Conservation (phyloP, 2,329 filamentous ascomycete genomes). For the Nemania diffusa region DNA sequence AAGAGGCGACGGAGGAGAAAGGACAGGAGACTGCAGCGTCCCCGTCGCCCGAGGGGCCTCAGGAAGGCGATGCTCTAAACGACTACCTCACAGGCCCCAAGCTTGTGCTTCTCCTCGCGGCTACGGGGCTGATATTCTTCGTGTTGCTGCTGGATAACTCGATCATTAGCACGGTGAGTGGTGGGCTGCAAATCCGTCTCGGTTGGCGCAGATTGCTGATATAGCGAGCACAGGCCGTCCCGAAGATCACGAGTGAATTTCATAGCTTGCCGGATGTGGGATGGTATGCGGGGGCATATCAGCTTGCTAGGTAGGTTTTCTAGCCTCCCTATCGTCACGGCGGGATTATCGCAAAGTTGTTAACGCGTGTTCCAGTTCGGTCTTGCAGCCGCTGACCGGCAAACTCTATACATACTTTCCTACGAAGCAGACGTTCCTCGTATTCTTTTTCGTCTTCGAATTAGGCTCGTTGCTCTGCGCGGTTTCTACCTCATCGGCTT, state of each 20-base stretch:
- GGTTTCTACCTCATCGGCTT: conserved; percentile 57
- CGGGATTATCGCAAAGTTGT: neutral
- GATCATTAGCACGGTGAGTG: conserved; percentile 61
- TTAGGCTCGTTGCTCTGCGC: conserved; percentile 66
- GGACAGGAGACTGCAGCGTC: neutral
- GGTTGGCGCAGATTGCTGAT: conserved; percentile 26
- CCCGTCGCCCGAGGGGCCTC: conserved; percentile 14
- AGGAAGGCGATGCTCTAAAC: conserved; percentile 37
- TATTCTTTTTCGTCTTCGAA: conserved; percentile 63
- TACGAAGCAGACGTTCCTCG: conserved; percentile 53
- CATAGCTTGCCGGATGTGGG: conserved; percentile 63
- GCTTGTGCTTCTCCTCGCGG: conserved; percentile 43
- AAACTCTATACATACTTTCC: conserved; percentile 60
- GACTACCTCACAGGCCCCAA: conserved; percentile 46
- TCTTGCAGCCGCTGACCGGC: conserved; percentile 62
- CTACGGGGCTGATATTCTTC: conserved; percentile 54
- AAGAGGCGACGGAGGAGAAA: conserved; percentile 15
- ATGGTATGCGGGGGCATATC: conserved; percentile 65
- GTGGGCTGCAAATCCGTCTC: too few species aligned
- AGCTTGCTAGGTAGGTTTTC: conserved; percentile 54
- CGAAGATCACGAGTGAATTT: conserved; percentile 61
- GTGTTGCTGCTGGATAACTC: conserved; percentile 63
- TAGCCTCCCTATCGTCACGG: too few species aligned
- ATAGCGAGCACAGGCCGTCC: conserved; percentile 52
- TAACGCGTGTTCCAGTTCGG: conserved; percentile 50